These are phyloP conservation scores for Trichoderma atroviride DNA, from an alignment of 2,329 filamentous ascomycete species.

Conservation along the genomic window DNA sequence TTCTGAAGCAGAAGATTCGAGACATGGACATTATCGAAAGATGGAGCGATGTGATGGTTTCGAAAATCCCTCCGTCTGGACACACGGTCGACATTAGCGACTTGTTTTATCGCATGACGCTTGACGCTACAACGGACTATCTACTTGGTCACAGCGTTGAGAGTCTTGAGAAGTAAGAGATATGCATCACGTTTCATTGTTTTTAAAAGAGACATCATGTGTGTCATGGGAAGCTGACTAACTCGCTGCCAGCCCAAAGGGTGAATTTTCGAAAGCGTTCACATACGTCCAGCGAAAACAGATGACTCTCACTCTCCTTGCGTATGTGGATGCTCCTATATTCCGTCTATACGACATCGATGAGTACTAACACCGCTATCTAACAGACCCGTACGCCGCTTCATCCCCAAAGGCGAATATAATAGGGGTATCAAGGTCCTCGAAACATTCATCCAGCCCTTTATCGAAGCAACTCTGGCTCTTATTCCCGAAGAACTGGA, in stretches of 20 bases:
- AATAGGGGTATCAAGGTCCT: constrained; percentile 66
- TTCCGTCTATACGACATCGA: not conserved
- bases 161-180: constrained; percentile 24
- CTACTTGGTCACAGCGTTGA: constrained; percentile 61
- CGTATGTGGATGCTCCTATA: constrained; percentile 22
- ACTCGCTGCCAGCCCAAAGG: constrained; percentile 51
- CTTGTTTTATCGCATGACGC: constrained; percentile 78
- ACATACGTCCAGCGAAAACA: constrained; percentile 77
- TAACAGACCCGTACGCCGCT: constrained; percentile 61
- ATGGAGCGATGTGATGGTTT: constrained; percentile 29
- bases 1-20: constrained; percentile 79
- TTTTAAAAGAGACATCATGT: not conserved
- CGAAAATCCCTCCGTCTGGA: constrained; percentile 45
- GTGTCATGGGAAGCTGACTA: not conserved
- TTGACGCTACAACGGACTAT: constrained; percentile 87
- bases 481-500: constrained; percentile 71
- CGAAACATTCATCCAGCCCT: constrained; percentile 75
- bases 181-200: not conserved
- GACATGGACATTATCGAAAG: constrained; percentile 78
- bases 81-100: constrained; percentile 69
- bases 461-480: constrained; percentile 72
- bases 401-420: constrained; percentile 69
- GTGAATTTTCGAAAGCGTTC: constrained; percentile 80
- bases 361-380: constrained; percentile 57
- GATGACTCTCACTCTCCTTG: constrained; percentile 31